A percentile compares a stretch with the other conserved stretches of the same genome.
Conservation (phyloP, 2,329 filamentous ascomycete genomes). For the Aspergillus ochraceoroseus region DNA sequence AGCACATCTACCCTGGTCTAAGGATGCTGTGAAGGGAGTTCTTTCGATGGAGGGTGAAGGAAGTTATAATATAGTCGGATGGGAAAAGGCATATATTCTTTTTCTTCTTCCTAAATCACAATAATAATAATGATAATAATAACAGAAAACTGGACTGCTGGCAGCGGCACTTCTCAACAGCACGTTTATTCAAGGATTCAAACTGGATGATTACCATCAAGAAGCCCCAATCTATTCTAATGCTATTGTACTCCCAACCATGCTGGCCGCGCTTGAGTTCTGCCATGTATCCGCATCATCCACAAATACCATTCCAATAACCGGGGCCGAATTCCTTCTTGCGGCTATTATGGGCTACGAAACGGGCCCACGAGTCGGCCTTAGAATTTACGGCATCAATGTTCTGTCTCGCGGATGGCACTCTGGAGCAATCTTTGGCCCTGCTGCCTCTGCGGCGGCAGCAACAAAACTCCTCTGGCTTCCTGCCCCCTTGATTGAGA, state of each 20-base stretch:
- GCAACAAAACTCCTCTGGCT: conserved; percentile 34
- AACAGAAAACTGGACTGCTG: conserved; percentile 34
- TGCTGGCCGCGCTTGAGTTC: conserved; percentile 34
- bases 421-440: conserved; percentile 40
- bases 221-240: conserved; percentile 41
- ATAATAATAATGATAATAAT: no score
- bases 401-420: conserved; percentile 43
- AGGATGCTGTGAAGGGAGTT: conserved; percentile 28
- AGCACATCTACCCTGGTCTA: conserved; percentile 41
- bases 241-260: conserved; percentile 37
- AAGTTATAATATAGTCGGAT: conserved; percentile 19
- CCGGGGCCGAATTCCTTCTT: conserved; percentile 34
- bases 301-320: conserved; percentile 2
- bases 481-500: conserved; percentile 28
- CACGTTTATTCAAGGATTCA: conserved; percentile 44
- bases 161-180: conserved; percentile 43
- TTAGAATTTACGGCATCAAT: conserved; percentile 38
- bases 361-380: conserved; percentile 37
- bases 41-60: conserved; percentile 29
- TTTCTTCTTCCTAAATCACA: no score
- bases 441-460: conserved; percentile 33
- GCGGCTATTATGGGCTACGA: conserved; percentile 41
- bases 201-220: conserved; percentile 45
- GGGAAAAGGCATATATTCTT: conserved; percentile 16
- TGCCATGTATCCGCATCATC: no score